Conservation (phyloP, 2,329 filamentous ascomycete species). For the Biscogniauxia mediterranea region DNA sequence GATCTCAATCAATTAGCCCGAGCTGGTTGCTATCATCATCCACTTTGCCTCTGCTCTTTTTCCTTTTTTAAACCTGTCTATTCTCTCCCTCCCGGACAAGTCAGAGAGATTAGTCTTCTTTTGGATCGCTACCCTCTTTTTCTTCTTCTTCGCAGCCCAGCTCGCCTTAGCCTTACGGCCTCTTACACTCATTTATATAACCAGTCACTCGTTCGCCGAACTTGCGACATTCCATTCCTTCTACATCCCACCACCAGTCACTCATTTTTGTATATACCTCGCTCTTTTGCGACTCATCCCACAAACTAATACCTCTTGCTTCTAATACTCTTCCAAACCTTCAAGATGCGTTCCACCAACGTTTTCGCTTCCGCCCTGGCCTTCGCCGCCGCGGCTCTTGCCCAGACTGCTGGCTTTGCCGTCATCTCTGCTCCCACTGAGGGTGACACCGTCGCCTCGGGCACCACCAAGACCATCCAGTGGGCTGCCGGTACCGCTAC, state of each 20-base stretch:
- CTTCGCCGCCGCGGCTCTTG: slow-evolving; percentile 48
- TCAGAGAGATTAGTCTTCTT: neutral
- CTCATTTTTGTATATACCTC: neutral
- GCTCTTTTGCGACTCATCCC: neutral
- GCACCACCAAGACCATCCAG: slow-evolving; percentile 47
- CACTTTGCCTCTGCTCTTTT: neutral
- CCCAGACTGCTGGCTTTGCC: slow-evolving; percentile 57
- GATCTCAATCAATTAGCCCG: neutral
- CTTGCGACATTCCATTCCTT: neutral
- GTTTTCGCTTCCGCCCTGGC: slow-evolving; percentile 50
- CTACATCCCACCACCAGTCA: neutral
- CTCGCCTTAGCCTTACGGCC: neutral
- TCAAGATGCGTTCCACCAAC: slow-evolving; percentile 56
- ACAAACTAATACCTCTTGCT: neutral
- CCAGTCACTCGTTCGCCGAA: neutral
- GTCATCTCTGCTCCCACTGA: slow-evolving; percentile 47
- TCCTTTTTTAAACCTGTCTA: neutral
- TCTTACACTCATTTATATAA: neutral
- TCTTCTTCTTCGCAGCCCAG: neutral
- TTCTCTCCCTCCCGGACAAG: neutral
- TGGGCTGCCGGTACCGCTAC: slow-evolving; percentile 47
- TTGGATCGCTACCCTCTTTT: neutral
- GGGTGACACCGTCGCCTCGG: slow-evolving; percentile 46
- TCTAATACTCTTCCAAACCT: slow-evolving; percentile 11
- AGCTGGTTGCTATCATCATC: neutral